Conservation (phyloP, 108 stramenopile species). For the Cyclotella sp. region DNA sequence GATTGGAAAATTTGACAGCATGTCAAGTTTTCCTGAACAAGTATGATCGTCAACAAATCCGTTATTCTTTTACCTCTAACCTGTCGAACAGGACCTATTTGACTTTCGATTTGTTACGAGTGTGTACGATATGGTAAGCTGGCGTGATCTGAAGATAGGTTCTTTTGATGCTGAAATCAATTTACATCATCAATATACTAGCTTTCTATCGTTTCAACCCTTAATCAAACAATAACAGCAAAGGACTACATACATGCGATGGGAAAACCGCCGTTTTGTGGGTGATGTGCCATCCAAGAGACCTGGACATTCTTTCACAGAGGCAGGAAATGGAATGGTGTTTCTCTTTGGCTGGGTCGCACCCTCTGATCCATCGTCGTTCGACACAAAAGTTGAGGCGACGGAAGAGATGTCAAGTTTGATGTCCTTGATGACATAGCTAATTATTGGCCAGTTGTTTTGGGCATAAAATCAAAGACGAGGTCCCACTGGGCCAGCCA, state of each 20-base stretch:
- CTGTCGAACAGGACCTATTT: no score
- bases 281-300: constrained; percentile 75
- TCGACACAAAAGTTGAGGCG: constrained; percentile 26
- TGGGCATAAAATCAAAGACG: constrained; percentile 8
- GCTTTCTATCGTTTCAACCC: neutral
- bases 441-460: constrained; percentile 24
- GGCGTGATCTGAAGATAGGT: no score
- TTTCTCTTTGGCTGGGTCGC: constrained; percentile 75
- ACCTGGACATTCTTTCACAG: constrained; percentile 81
- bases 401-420: neutral
- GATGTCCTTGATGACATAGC: constrained; percentile 11
- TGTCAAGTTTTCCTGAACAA: no score
- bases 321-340: constrained; percentile 53
- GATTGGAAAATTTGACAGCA: no score
- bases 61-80: no score
- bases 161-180: no score
- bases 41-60: no score
- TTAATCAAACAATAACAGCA: neutral
- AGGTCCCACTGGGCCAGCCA: constrained; percentile 56
- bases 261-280: constrained; percentile 63
- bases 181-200: neutral
- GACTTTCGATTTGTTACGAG: no score
- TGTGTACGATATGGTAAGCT: no score
- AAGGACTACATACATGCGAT: constrained; percentile 1
- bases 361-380: neutral